These are phyloP conservation scores for Aspergillus sclerotialis DNA, from an alignment of 2,329 filamentous ascomycete species.

Conservation along the genomic window DNA sequence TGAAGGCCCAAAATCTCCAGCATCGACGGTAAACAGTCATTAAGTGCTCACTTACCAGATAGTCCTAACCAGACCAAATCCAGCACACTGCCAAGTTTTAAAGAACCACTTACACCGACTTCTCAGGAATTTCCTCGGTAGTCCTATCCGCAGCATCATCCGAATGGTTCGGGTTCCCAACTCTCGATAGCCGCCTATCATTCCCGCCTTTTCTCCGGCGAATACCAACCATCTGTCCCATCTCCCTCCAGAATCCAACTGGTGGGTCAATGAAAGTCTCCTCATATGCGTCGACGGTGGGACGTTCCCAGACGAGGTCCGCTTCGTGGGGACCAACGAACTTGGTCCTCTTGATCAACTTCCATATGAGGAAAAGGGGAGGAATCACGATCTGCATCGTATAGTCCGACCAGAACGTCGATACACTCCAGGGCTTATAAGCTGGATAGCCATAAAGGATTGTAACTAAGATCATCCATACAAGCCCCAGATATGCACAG, in stretches of 20 bases:
- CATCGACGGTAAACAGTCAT: no score
- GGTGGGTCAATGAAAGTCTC: conserved; percentile 43
- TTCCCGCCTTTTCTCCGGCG: conserved; percentile 11
- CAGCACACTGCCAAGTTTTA: no score
- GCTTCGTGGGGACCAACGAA: conserved; percentile 48
- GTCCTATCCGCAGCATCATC: not conserved
- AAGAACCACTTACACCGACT: not conserved
- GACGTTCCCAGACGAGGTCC: conserved; percentile 56
- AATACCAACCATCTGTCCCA: conserved; percentile 40
- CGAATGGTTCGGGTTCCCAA: not conserved
- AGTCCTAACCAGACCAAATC: no score
- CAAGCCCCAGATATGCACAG: conserved; percentile 29
- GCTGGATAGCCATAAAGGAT: conserved; percentile 50
- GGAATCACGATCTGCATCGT: conserved; percentile 51
- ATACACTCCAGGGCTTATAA: conserved; percentile 40
- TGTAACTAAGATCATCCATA: conserved; percentile 18
- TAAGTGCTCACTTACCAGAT: no score
- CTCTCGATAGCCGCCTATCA: conserved; percentile 3
- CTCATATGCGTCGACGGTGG: conserved; percentile 53
- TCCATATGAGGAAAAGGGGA: conserved; percentile 54
- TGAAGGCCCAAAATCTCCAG: no score
- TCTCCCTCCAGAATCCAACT: conserved; percentile 51
- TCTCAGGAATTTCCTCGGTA: no score
- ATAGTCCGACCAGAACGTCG: conserved; percentile 47
- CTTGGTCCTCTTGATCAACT: conserved; percentile 54